Evolutionary conservation across 2,329 filamentous ascomycete genomes (phyloP).

Genomic region (Thelonectria rubi): DNA sequence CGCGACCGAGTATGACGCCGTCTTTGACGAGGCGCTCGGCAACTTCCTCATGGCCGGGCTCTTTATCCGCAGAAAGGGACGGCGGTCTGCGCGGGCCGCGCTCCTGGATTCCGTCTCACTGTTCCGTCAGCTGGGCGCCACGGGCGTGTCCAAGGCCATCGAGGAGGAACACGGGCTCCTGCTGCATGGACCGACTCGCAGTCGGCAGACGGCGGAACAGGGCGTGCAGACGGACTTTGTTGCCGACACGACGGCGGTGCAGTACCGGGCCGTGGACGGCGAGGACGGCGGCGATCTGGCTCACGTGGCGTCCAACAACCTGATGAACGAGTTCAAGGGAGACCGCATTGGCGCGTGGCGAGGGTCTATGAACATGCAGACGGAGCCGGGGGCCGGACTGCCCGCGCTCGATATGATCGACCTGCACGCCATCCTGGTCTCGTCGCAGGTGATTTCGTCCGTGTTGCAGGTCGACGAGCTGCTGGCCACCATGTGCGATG

Average conservation of each 20-base stretch:
- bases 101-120: slow-evolving; percentile 73
- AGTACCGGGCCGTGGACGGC: slow-evolving; percentile 59
- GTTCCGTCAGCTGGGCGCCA: slow-evolving; percentile 74
- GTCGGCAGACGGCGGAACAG: slow-evolving; percentile 67
- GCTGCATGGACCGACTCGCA: slow-evolving; percentile 68
- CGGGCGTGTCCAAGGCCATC: slow-evolving; percentile 73
- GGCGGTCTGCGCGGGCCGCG: slow-evolving; percentile 74
- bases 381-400: slow-evolving; percentile 68
- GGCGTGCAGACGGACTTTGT: slow-evolving; percentile 77
- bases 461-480: slow-evolving; percentile 79
- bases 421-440: slow-evolving; percentile 79
- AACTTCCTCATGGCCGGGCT: slow-evolving; percentile 79
- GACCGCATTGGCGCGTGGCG: slow-evolving; percentile 71
- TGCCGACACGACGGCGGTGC: slow-evolving; percentile 61
- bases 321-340: slow-evolving; percentile 60
- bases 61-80: slow-evolving; percentile 71
- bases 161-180: slow-evolving; percentile 74
- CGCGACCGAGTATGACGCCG: slow-evolving; percentile 70
- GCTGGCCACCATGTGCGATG: slow-evolving; percentile 82
- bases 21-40: slow-evolving; percentile 76
- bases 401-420: slow-evolving; percentile 86
- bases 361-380: slow-evolving; percentile 63
- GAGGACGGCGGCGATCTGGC: slow-evolving; percentile 55
- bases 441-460: slow-evolving; percentile 82
- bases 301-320: slow-evolving; percentile 53